Evolutionary conservation across 352 stramenopile genomes (phyloP), one percentile per base, ranked within the genome.

Genomic region (Phytopythium chamaehyphon): DNA sequence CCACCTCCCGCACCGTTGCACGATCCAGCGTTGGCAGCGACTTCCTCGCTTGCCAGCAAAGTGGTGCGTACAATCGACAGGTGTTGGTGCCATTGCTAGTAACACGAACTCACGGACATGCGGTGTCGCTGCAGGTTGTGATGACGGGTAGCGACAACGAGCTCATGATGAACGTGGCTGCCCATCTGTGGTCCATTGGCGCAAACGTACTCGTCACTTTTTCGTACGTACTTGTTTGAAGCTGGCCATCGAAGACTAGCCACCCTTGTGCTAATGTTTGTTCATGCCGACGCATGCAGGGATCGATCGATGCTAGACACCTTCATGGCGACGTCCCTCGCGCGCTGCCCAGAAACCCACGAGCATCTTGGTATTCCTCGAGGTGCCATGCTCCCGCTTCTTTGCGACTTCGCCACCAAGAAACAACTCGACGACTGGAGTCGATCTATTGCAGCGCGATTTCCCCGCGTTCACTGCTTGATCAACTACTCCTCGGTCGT

Each of bases 121-220:
- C n/a, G 8, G 24, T 15, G 40, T 4, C 43, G 14, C 4, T 53
- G 10, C 45, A 90, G 80, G 66, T 88, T 21, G 75, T 88, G 8
- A 57, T 87, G 21, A 87, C 75, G 10, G 76, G 77, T 12, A 73
- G 73, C 24, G 76, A 88, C 23, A 76, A 74, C 22, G 66, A 66
- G 16, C 48, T 48, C 2, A 75, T 87, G 26, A 57, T 74, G 15
- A 66, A 57, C 2, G 47, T 81, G 21, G 80, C 80, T 14, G 85
- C 66, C 8, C 74, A 87, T 7, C 51, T 90, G 16, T 90, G 80
- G 80, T 61, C 85, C 2, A 55, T 86, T 6, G 80, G 80, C 2
- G 76, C 73, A 4, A 88, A 76, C 36, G 73, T 90, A 9, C 51
- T 90, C 19, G 58, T 88, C 16, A 76, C 74, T 6, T 90, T 90